These are phyloP conservation scores for Wickerhamiella spandovensis DNA, from an alignment of 805 yeast species.

Conservation along the genomic window DNA sequence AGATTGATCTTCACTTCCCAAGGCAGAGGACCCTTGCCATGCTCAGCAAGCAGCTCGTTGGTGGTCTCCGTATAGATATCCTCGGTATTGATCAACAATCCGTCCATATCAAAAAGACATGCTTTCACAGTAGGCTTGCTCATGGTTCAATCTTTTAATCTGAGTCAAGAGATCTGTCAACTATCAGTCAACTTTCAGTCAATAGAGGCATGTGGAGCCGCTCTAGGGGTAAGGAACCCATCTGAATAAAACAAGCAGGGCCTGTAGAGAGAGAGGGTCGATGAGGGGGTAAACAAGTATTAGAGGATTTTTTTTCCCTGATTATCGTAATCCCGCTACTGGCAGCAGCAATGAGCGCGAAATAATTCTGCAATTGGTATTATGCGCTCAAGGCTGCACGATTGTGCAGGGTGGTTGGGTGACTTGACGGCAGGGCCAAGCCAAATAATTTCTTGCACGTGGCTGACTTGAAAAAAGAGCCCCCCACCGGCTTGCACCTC, in stretches of 20 bases:
- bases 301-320: too few relatives aligned
- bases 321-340: background rate
- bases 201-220: slow-evolving; percentile 1
- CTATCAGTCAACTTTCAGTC: background rate
- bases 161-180: background rate
- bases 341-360: background rate
- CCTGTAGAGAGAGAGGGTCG: too few relatives aligned
- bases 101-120: slow-evolving; percentile 85
- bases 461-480: too few relatives aligned
- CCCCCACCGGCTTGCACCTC: too few relatives aligned
- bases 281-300: too few relatives aligned
- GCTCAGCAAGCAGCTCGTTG: slow-evolving; percentile 48
- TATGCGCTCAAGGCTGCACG: background rate
- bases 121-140: slow-evolving; percentile 31
- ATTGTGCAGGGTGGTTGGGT: background rate
- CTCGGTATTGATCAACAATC: slow-evolving; percentile 82
- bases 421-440: background rate
- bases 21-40: slow-evolving; percentile 62
- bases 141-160: background rate
- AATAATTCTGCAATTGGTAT: background rate
- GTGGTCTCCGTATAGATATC: slow-evolving; percentile 76
- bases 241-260: too few relatives aligned
- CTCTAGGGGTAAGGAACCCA: background rate
- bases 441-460: too few relatives aligned
- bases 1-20: slow-evolving; percentile 83